Percentiles rank a stretch among this genome's conserved stretches.
Conservation (phyloP, 2,329 filamentous ascomycete genomes). For the Dactylellina cionopaga region DNA sequence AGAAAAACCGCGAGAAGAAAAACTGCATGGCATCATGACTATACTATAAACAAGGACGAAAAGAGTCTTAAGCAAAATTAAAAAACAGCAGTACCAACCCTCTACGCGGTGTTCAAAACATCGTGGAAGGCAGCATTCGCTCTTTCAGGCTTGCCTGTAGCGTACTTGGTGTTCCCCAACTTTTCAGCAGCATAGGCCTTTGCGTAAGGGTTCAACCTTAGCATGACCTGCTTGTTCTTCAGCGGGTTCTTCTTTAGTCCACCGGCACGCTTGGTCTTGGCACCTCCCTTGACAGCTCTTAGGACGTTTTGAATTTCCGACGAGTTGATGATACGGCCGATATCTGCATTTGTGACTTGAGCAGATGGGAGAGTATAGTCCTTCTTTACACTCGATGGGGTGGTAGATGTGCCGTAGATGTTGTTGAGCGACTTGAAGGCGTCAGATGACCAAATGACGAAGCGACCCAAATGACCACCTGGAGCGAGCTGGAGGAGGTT, state of each 20-base stretch:
- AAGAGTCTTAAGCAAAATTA: background rate
- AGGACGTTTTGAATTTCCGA: conserved; percentile 97
- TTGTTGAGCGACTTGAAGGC: conserved; percentile 96
- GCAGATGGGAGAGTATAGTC: conserved; percentile 97
- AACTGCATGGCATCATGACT: conserved; percentile 42
- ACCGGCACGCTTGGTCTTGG: conserved; percentile 85
- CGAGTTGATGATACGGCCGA: conserved; percentile 98
- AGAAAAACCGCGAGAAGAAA: conserved; percentile 33
- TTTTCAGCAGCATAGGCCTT: conserved; percentile 87
- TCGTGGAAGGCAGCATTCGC: conserved; percentile 28
- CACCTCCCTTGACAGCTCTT: conserved; percentile 86
- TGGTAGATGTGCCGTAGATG: conserved; percentile 94
- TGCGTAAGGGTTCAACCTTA: conserved; percentile 98
- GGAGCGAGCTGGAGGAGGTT: conserved; percentile 99
- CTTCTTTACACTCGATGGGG: conserved; percentile 93
- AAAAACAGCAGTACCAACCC: background rate
- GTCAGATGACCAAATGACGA: conserved; percentile 98
- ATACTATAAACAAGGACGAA: conserved; percentile 27
- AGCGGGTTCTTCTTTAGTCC: conserved; percentile 99
- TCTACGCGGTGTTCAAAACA: conserved; percentile 35
- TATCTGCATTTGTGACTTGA: conserved; percentile 91
- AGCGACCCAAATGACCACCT: conserved; percentile 97
- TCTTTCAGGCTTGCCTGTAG: conserved; percentile 69
- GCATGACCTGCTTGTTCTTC: conserved; percentile 96
- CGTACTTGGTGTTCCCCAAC: conserved; percentile 76